Conservation (phyloP, 345 rosid genomes). For the Acer campestre region DNA sequence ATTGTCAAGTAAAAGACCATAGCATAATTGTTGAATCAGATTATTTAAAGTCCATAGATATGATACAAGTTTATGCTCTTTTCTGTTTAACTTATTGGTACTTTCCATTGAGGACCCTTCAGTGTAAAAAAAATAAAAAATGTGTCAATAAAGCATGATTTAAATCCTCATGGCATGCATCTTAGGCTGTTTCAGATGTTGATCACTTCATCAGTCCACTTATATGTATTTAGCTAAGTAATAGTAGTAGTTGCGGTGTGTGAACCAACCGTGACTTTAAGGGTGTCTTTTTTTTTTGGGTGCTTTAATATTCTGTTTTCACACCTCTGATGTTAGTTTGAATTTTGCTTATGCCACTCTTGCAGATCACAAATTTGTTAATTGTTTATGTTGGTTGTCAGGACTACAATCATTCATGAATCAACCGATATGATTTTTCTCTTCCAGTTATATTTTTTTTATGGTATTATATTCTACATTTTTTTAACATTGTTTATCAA, state of each 20-base stretch:
- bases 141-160: not conserved
- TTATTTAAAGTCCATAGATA: not conserved
- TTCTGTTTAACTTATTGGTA: not conserved
- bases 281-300: not conserved
- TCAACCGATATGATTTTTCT: not conserved
- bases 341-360: not conserved
- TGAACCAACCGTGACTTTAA: not conserved
- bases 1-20: not conserved
- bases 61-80: not conserved
- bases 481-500: not conserved
- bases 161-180: not conserved
- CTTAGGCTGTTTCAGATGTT: not conserved
- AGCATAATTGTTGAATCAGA: conserved; percentile 10
- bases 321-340: not conserved
- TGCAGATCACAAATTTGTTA: not conserved
- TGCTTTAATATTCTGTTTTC: not conserved
- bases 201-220: not conserved
- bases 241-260: not conserved
- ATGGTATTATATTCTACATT: not conserved
- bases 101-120: not conserved
- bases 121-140: not conserved
- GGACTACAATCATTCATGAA: not conserved
- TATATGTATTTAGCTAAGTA: not conserved
- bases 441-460: not conserved
- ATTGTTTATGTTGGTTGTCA: not conserved